phyloP scores from a whole-genome alignment of 306 rosid genomes.

The Rosa persica region DNA sequence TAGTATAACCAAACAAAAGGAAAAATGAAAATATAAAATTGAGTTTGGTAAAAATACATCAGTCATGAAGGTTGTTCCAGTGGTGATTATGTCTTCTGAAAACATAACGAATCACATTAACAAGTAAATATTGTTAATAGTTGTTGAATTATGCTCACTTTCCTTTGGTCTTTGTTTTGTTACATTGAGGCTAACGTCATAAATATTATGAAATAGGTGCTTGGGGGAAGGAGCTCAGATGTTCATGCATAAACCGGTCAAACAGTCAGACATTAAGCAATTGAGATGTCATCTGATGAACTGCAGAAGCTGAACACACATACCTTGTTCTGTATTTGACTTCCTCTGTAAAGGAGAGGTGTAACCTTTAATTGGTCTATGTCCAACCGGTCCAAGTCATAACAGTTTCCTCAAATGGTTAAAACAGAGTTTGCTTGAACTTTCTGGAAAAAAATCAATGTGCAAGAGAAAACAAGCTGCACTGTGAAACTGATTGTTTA shows the following conservation, averaged over 20 bases:
- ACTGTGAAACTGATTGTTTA: too few species aligned
- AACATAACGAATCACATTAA: conserved; percentile 73
- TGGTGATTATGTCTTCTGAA: conserved; percentile 91
- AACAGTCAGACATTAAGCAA: conserved; percentile 73
- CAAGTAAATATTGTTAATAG: conserved; percentile 43
- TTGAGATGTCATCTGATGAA: conserved; percentile 76
- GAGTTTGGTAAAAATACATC: conserved; percentile 24
- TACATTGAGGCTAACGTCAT: neutral
- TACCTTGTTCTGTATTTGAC: neutral
- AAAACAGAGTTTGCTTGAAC: neutral
- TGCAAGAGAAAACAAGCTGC: too few species aligned
- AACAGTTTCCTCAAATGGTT: neutral
- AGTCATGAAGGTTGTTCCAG: conserved; percentile 81
- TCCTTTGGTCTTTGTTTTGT: neutral
- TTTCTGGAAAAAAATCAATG: neutral
- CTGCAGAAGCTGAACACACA: conserved; percentile 30
- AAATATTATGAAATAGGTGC: conserved; percentile 49
- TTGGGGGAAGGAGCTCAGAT: conserved; percentile 93
- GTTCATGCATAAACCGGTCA: conserved; percentile 85
- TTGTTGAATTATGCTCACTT: neutral
- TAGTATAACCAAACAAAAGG: neutral
- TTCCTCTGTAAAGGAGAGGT: neutral
- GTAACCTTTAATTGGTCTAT: neutral
- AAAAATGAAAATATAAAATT: neutral
- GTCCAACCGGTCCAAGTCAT: neutral